Conservation (phyloP, 2,329 filamentous ascomycete genomes). For the Clonostachys sp. region DNA sequence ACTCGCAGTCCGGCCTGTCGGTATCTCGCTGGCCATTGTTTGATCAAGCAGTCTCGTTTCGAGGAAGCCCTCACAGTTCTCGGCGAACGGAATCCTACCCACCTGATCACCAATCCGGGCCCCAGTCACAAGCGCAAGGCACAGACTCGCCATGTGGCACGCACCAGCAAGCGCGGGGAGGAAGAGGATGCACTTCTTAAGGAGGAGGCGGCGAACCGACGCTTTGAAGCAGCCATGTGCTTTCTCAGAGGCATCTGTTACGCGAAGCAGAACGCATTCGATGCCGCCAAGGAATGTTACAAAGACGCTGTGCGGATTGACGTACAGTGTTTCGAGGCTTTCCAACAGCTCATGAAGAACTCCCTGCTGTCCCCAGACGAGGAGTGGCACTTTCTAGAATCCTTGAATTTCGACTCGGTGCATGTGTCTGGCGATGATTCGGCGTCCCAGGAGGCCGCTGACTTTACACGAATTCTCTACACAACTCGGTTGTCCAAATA, state of each 20-base stretch:
- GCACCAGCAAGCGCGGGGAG: constrained; percentile 23
- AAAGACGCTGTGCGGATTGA: constrained; percentile 96
- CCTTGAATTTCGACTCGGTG: constrained; percentile 85
- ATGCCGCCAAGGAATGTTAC: constrained; percentile 96
- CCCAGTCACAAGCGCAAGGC: constrained; percentile 30
- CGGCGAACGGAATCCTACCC: constrained; percentile 89
- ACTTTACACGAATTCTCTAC: constrained; percentile 95
- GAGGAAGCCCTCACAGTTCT: constrained; percentile 84
- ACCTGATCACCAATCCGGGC: constrained; percentile 63
- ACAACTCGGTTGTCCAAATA: constrained; percentile 95
- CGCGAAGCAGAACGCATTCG: constrained; percentile 95
- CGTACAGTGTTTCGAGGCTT: constrained; percentile 96
- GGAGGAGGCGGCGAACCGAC: constrained; percentile 67
- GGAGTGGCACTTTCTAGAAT: constrained; percentile 85
- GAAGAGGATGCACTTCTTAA: constrained; percentile 37
- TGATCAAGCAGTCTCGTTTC: constrained; percentile 86
- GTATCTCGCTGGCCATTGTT: constrained; percentile 90
- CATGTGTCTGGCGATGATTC: constrained; percentile 59
- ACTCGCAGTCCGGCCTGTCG: constrained; percentile 78
- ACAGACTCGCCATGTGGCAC: constrained; percentile 23
- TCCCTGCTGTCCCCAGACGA: constrained; percentile 84
- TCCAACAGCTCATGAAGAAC: constrained; percentile 97
- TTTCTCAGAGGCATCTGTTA: constrained; percentile 91
- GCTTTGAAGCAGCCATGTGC: constrained; percentile 96
- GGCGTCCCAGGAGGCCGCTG: constrained; percentile 77